Conservation (phyloP, 805 yeast genomes). For the Saitoella complicata region DNA sequence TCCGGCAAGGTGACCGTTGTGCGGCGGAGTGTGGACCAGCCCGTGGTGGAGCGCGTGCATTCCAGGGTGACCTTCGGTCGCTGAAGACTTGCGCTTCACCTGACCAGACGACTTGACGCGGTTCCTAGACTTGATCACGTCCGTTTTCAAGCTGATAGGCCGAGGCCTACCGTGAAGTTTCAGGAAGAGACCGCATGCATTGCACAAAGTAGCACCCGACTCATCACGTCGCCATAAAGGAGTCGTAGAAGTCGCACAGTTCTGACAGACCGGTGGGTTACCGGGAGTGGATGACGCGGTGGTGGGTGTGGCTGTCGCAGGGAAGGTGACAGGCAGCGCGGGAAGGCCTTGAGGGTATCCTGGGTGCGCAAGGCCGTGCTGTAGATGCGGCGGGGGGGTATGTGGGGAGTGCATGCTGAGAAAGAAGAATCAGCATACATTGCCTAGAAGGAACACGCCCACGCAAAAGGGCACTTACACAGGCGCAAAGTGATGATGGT, state of each 20-base stretch:
- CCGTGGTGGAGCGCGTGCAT: no score
- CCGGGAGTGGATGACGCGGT: conserved; percentile 7
- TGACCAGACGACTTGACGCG: conserved; percentile 35
- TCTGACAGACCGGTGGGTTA: conserved; percentile 51
- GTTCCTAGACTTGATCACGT: conserved; percentile 80
- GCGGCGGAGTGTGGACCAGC: no score
- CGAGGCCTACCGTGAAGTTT: conserved; percentile 86
- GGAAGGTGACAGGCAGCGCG: no score
- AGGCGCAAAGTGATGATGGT: no score
- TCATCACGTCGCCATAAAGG: conserved; percentile 94
- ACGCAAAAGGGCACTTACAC: no score
- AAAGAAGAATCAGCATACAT: no score
- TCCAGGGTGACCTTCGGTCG: no score
- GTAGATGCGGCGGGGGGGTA: no score
- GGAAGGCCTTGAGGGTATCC: conserved; percentile 18
- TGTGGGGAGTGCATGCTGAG: no score
- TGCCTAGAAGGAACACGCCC: no score
- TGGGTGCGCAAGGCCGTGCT: conserved; percentile 18
- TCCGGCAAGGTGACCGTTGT: no score
- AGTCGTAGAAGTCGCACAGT: conserved; percentile 83
- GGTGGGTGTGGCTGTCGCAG: neutral
- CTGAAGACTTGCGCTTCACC: no score
- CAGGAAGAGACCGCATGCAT: conserved; percentile 82
- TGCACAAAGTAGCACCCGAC: conserved; percentile 75
- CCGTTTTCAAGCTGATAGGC: conserved; percentile 81